Conservation (phyloP, 2,329 filamentous ascomycete species). For the Verticillium klebahnii region DNA sequence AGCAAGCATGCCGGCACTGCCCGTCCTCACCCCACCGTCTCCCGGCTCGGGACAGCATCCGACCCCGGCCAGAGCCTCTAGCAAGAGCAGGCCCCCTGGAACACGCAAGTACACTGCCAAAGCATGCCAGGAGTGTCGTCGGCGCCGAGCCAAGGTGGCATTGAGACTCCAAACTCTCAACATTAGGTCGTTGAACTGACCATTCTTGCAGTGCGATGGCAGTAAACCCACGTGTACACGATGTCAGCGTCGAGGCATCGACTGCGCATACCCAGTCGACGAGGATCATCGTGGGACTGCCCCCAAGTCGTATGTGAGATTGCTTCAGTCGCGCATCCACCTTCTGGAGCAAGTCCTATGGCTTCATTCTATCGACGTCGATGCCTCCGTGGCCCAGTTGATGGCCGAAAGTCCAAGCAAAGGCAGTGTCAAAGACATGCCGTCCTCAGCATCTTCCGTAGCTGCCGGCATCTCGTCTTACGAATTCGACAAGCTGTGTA, state of each 20-base stretch:
- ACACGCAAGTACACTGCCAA: conserved; percentile 15
- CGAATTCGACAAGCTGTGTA: conserved; percentile 7
- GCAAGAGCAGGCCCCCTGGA: background rate
- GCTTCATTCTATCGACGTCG: conserved; percentile 23
- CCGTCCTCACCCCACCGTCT: background rate
- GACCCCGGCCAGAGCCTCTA: background rate
- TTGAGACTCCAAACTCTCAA: background rate
- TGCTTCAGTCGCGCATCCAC: conserved; percentile 25
- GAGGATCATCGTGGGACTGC: conserved; percentile 29
- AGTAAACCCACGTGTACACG: conserved; percentile 23
- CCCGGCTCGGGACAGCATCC: background rate
- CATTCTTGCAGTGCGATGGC: conserved; percentile 23
- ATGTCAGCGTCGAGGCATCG: conserved; percentile 22
- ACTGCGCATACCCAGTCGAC: conserved; percentile 23
- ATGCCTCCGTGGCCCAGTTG: conserved; percentile 16
- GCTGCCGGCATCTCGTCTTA: conserved; percentile 9
- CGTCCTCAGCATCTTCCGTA: conserved; percentile 3
- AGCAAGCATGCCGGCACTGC: background rate
- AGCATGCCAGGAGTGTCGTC: conserved; percentile 31
- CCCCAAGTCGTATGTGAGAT: conserved; percentile 27
- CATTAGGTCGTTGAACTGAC: too few relatives aligned
- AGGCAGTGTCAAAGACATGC: background rate
- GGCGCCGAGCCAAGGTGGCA: conserved; percentile 28
- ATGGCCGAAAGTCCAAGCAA: conserved; percentile 2
- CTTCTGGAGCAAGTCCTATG: conserved; percentile 23